Evolutionary conservation across 306 rosid species (phyloP).

Genomic region (Vicia villosa): DNA sequence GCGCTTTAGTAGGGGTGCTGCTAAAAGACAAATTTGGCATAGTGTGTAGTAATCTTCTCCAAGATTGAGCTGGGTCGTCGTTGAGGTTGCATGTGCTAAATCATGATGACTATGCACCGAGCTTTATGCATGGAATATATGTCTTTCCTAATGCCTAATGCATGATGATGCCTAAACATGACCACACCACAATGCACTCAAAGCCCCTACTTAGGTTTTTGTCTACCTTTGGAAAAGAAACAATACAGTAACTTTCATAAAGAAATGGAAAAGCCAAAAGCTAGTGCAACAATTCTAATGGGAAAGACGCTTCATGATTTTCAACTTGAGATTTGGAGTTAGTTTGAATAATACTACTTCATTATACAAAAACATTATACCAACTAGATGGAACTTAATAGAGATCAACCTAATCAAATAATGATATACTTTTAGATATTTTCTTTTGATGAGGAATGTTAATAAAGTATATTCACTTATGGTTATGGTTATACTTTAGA

Average conservation of each 20-base stretch:
- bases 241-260: constrained; percentile 47
- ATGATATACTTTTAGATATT: constrained; percentile 22
- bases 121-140: constrained; percentile 40
- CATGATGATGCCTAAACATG: constrained; percentile 35
- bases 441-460: constrained; percentile 1
- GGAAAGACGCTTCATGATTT: background rate
- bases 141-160: constrained; percentile 5
- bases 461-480: constrained; percentile 13
- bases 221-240: constrained; percentile 44
- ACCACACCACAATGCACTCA: constrained; percentile 37
- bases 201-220: constrained; percentile 26
- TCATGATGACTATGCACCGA: constrained; percentile 39
- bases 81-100: constrained; percentile 46
- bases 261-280: constrained; percentile 27
- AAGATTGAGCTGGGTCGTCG: background rate
- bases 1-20: too few relatives aligned
- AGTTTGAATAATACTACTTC: background rate
- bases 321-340: background rate
- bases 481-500: background rate
- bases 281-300: background rate
- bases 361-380: background rate
- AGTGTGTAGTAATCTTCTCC: background rate
- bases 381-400: background rate
- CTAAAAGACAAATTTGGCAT: too few relatives aligned
- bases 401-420: constrained; percentile 36